phyloP scores from a whole-genome alignment of 192 early-diverging fungal genomes.

The Coemansia sp. region DNA sequence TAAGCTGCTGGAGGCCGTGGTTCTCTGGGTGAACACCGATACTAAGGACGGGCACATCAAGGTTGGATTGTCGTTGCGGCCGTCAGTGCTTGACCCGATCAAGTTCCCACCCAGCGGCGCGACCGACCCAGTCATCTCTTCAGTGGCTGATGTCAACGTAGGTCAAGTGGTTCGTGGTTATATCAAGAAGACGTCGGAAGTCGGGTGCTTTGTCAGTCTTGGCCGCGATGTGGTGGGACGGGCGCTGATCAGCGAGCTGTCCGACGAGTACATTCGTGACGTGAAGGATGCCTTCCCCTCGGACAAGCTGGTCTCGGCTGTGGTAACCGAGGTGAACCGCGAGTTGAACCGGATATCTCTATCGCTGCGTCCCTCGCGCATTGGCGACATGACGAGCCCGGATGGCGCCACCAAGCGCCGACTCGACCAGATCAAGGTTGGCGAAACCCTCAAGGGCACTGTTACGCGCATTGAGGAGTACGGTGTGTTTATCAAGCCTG shows the following conservation, averaged over 20 bases:
- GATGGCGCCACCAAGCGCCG: slow-evolving; percentile 40
- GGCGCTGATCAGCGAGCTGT: slow-evolving; percentile 84
- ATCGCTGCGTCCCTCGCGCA: slow-evolving; percentile 64
- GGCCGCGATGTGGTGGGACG: slow-evolving; percentile 64
- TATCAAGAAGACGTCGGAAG: slow-evolving; percentile 69
- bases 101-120: slow-evolving; percentile 20
- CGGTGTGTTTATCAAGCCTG: slow-evolving; percentile 82
- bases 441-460: slow-evolving; percentile 78
- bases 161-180: slow-evolving; percentile 74
- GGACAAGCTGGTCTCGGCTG: slow-evolving; percentile 77
- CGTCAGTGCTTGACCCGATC: slow-evolving; percentile 54
- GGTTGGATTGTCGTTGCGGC: slow-evolving; percentile 65
- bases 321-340: slow-evolving; percentile 62
- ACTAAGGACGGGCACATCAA: slow-evolving; percentile 38
- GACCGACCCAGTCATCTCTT: slow-evolving; percentile 55
- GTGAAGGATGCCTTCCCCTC: slow-evolving; percentile 70
- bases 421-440: slow-evolving; percentile 63
- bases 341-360: slow-evolving; percentile 66
- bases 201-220: slow-evolving; percentile 73
- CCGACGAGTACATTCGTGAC: slow-evolving; percentile 84
- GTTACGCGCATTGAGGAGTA: slow-evolving; percentile 71
- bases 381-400: slow-evolving; percentile 29
- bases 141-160: slow-evolving; percentile 56
- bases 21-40: background rate
- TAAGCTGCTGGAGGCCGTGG: slow-evolving; percentile 14